Evolutionary conservation across 305 asterid genomes (phyloP).

Genomic region (Lippia alba): DNA sequence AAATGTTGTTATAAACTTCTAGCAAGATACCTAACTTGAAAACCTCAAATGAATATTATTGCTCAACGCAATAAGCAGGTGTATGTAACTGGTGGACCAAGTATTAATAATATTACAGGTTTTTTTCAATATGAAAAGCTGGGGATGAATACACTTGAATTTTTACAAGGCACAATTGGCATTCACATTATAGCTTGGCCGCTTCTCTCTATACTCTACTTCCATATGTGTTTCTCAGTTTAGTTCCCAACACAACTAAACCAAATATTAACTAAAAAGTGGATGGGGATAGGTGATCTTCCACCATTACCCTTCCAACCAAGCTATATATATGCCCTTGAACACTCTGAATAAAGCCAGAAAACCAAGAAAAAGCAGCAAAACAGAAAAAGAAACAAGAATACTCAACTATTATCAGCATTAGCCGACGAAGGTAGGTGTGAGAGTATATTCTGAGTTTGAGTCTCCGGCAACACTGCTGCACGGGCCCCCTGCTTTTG

Average conservation of each 20-base stretch:
- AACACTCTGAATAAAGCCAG: slow-evolving; percentile 29
- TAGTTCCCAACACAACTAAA: slow-evolving; percentile 36
- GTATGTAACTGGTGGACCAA: neutral
- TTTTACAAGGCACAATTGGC: slow-evolving; percentile 52
- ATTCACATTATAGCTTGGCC: slow-evolving; percentile 48
- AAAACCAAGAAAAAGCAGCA: slow-evolving; percentile 33
- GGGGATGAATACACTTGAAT: slow-evolving; percentile 54
- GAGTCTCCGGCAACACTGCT: slow-evolving; percentile 41
- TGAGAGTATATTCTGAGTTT: slow-evolving; percentile 46
- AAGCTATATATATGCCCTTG: slow-evolving; percentile 45
- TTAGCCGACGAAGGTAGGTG: slow-evolving; percentile 44
- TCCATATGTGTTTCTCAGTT: slow-evolving; percentile 26
- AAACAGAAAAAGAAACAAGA: slow-evolving; percentile 20
- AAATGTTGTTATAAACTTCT: no score
- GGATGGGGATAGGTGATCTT: slow-evolving; percentile 65
- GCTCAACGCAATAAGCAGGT: no score
- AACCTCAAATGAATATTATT: no score
- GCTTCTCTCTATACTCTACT: slow-evolving; percentile 31
- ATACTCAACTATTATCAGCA: slow-evolving; percentile 50
- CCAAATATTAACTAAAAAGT: slow-evolving; percentile 43
- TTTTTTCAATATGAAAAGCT: slow-evolving; percentile 46
- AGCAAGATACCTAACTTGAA: no score
- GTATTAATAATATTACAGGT: slow-evolving; percentile 29
- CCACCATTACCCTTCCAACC: slow-evolving; percentile 62
- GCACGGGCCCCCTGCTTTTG: slow-evolving; percentile 65